Evolutionary conservation across 148 eudicot species (phyloP), one percentile per base, ranked within the genome.

Genomic region (Rhododendron henanense): DNA sequence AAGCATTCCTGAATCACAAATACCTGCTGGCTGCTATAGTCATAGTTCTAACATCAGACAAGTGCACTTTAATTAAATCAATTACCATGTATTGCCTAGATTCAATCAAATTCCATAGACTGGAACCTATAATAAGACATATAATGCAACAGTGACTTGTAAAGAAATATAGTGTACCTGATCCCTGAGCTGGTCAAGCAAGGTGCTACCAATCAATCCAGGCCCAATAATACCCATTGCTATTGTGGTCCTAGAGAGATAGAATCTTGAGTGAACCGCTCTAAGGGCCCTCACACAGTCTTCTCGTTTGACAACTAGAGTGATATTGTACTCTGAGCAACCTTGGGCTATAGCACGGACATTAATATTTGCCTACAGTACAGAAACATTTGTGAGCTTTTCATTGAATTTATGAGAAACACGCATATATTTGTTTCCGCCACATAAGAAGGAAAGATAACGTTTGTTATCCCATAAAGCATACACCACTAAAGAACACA

Each of bases 281-380:
- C 93, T 89, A 79, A 97, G 85, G 51, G 99, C 99, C 92, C 90
- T 95, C 78, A 95, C 90, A 90, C 98, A 95, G 88, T 97, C 99
- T 88, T 95, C 99, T 90, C 89, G 88, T 89, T 93, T 95, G 81
- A 97, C 83, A 50, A 97, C 99, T 51, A 95, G 96, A 48, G 99
- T 97, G 35, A 97, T 88, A 84, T 97, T 97, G 88, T 97, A 94
- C 92, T 97, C 99, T 51, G 99, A 95, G 88, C 98, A 97, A 44
- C 99, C 98, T 93, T 97, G 99, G 74, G 99, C 99, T 90, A 97
- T 97, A 84, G 99, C 99, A 81, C 99, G 95, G 44, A 97, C 89
- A 88, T 97, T 97, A 69, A 97, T 97, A 87, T 93, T 97, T 65
- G 98, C 99, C 98, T 97, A 95, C 90, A 92, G 23, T 65, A 79